Evolutionary conservation across 805 yeast genomes (phyloP).

Genomic region (Saccharomycopsis sp.): DNA sequence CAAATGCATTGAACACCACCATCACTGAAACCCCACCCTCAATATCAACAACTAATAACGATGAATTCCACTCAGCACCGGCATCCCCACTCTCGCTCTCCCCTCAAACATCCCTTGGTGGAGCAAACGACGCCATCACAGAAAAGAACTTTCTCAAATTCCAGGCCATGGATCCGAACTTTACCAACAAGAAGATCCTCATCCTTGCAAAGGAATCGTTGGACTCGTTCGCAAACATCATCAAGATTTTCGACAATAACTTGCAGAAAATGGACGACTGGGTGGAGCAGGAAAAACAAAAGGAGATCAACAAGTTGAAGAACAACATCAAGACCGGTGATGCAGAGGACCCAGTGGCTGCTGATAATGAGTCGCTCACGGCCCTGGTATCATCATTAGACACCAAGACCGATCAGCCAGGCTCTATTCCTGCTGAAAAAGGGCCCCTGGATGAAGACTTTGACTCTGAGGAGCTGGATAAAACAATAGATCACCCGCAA

Average conservation of each 20-base stretch:
- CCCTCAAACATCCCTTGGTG: not conserved
- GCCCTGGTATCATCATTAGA: too few relatives aligned
- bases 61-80: conserved; percentile 1
- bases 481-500: too few relatives aligned
- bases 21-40: conserved; percentile 17
- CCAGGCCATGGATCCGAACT: conserved; percentile 16
- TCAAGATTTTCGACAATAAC: conserved; percentile 77
- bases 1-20: conserved; percentile 29
- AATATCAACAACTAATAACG: not conserved
- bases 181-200: conserved; percentile 60
- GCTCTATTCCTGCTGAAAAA: too few relatives aligned
- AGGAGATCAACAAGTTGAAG: conserved; percentile 13
- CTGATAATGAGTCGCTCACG: too few relatives aligned
- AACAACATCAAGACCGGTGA: too few relatives aligned
- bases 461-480: too few relatives aligned
- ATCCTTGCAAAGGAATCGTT: conserved; percentile 82
- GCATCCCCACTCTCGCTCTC: not conserved
- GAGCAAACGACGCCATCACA: not conserved
- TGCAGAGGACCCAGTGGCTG: too few relatives aligned
- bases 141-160: conserved; percentile 21
- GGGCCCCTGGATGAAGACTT: too few relatives aligned
- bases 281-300: conserved; percentile 32
- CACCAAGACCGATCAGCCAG: too few relatives aligned
- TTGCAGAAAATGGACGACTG: conserved; percentile 79
- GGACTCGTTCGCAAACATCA: conserved; percentile 77